Conservation (phyloP, 805 yeast genomes). For the Monosporozyma unispora region DNA sequence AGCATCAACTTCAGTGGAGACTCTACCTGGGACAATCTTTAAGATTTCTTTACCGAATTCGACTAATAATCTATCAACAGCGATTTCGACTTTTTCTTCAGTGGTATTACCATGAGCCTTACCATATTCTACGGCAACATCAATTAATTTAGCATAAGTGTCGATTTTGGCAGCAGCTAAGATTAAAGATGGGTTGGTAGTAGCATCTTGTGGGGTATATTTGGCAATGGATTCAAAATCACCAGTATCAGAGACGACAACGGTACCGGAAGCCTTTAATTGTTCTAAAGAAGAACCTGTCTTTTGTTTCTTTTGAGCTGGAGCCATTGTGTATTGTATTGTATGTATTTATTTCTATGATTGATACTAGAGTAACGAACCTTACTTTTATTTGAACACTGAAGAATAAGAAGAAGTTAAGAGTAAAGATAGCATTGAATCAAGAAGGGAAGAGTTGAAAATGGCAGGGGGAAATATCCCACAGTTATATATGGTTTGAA, state of each 20-base stretch:
- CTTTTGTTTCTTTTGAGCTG: constrained; percentile 28
- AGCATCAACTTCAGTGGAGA: constrained; percentile 97
- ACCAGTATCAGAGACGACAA: constrained; percentile 96
- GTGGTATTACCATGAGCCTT: constrained; percentile 44
- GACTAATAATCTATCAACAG: constrained; percentile 83
- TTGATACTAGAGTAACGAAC: too few species aligned
- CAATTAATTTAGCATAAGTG: constrained; percentile 79
- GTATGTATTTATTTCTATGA: not conserved
- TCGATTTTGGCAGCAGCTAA: constrained; percentile 88
- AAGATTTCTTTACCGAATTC: constrained; percentile 92
- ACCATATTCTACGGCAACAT: constrained; percentile 79
- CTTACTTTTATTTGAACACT: too few species aligned
- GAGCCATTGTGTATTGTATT: constrained; percentile 11
- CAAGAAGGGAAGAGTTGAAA: too few species aligned
- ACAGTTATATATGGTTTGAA: not conserved
- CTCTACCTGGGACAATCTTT: constrained; percentile 95
- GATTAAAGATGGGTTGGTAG: constrained; percentile 95
- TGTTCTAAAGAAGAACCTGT: constrained; percentile 65
- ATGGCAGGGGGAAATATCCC: not conserved
- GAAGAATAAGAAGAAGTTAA: not conserved
- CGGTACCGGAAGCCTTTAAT: constrained; percentile 89
- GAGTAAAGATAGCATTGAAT: too few species aligned
- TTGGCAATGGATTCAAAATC: constrained; percentile 95
- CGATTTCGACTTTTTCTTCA: constrained; percentile 58
- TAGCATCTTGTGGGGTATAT: constrained; percentile 97